phyloP scores from a whole-genome alignment of 495 filamentous ascomycete species.

The Podospora pseudoanserina region DNA sequence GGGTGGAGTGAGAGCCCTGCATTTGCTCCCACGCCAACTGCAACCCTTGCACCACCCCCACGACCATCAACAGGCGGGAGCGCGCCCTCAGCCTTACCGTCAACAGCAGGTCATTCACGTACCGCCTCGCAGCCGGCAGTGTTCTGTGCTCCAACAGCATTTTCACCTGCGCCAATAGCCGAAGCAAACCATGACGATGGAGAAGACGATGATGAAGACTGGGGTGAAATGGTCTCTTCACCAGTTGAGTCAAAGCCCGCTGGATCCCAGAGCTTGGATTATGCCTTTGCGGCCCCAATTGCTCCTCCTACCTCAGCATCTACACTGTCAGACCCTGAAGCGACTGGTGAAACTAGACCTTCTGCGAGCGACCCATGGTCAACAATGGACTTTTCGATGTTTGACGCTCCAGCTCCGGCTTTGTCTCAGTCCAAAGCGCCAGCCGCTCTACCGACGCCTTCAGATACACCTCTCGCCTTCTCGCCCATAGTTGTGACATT shows the following conservation, averaged over 20 bases:
- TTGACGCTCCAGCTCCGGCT: not conserved
- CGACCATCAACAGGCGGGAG: not conserved
- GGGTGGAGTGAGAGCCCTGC: constrained; percentile 35
- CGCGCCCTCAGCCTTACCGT: not conserved
- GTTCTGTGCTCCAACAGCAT: not conserved
- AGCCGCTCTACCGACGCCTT: not conserved
- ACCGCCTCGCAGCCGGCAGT: not conserved
- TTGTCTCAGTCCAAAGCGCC: not conserved
- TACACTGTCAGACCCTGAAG: not conserved
- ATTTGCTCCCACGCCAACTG: constrained; percentile 1
- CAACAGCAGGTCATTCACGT: not conserved
- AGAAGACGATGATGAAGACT: constrained; percentile 49
- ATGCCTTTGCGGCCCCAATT: constrained; percentile 12
- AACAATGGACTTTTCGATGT: not conserved
- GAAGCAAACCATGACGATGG: constrained; percentile 38
- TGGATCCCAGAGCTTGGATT: constrained; percentile 12
- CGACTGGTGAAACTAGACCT: not conserved
- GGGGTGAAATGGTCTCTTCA: constrained; percentile 55
- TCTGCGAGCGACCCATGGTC: not conserved
- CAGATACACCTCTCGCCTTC: not conserved
- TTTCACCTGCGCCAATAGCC: not conserved
- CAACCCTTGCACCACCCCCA: not conserved
- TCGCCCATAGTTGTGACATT: not conserved
- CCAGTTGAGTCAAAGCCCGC: constrained; percentile 29
- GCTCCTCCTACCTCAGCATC: not conserved